Base-by-base conservation (phyloP, 2,329 filamentous ascomycete species). In the Raffaelea deltoideospora region DNA sequence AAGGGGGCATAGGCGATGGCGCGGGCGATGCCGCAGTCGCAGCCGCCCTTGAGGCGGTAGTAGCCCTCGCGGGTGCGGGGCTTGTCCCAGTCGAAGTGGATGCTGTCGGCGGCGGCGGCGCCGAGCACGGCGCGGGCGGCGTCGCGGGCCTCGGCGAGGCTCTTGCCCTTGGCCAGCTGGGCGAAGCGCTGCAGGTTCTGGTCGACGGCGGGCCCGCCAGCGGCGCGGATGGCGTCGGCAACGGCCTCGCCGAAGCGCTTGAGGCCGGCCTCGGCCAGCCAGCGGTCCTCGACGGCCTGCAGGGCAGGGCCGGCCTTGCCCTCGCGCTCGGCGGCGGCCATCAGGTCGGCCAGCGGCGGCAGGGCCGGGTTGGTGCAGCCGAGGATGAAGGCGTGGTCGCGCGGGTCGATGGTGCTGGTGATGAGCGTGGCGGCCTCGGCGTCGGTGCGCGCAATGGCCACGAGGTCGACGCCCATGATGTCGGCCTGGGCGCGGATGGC, bases 361-460 rank as follows among this genome's bases (percentile, higher is more conserved):
- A 95, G 70, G 47, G 70, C 69, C 31, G 86, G 74, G 65, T 95
- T 96, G 39, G 90, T 98, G 50, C 71, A 65, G 48, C 90, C 90
- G 24, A 92, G 63, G 57, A 98, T 86, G 73, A 93, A 98, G 50
- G 76, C 69, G 59, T 98, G 90, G 61, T 98, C 90, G 50, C 90
- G 82, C 41, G 82, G 79, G 62, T 98, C 90, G 54, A 98, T 95
- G 50, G 85, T 94, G 24, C 84, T 88, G 45, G 85, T 93, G 65
- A 98, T 93, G 50, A 98, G 78, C 5, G 90, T 98, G 24, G 90
- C 90, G 37, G 90, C 90, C 67, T 98, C 90, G 48, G 90, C 92
- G 61, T 98, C 90, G 41, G 90, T 98, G 52, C 90, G 80, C 37
- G 90, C 90, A 46, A 98, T 76, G 47, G 85, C 84, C 28, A 98